phyloP scores from a whole-genome alignment of 2,329 filamentous ascomycete species.

The Scedosporium boydii region DNA sequence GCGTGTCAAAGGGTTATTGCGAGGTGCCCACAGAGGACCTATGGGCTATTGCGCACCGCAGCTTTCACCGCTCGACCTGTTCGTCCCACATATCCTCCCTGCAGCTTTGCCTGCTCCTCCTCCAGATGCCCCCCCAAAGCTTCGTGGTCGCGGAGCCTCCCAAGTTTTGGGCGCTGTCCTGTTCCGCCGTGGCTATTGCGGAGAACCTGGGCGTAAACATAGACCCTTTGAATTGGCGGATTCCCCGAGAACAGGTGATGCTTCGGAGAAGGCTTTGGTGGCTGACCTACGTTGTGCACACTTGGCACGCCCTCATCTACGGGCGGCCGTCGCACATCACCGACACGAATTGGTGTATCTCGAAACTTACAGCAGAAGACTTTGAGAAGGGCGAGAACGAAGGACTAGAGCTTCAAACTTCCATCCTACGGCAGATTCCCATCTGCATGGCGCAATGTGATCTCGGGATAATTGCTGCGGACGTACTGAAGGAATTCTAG shows the following conservation, averaged over 20 bases:
- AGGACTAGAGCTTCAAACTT: background rate
- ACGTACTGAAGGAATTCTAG: no score
- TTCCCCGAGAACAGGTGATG: constrained; percentile 14
- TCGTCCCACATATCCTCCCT: no score
- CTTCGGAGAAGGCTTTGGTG: constrained; percentile 17
- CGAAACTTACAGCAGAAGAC: background rate
- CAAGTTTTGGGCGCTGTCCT: constrained; percentile 7
- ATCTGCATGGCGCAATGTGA: background rate
- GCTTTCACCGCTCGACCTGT: constrained; percentile 12
- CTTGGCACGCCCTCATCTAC: constrained; percentile 14
- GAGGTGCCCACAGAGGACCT: constrained; percentile 16
- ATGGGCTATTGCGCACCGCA: constrained; percentile 15
- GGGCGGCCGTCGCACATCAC: constrained; percentile 14
- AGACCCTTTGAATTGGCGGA: constrained; percentile 13
- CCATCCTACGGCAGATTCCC: background rate
- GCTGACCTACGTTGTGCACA: constrained; percentile 14
- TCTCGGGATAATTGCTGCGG: no score
- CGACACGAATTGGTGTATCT: constrained; percentile 12
- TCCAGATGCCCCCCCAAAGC: constrained; percentile 15
- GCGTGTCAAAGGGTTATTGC: constrained; percentile 15
- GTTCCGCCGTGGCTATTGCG: constrained; percentile 14
- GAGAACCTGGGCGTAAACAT: constrained; percentile 15
- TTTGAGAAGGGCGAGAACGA: background rate
- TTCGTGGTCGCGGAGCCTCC: constrained; percentile 14
- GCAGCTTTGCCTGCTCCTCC: constrained; percentile 10